phyloP scores from a whole-genome alignment of 1,139 yeast genomes.

The Zygoascus sp. region DNA sequence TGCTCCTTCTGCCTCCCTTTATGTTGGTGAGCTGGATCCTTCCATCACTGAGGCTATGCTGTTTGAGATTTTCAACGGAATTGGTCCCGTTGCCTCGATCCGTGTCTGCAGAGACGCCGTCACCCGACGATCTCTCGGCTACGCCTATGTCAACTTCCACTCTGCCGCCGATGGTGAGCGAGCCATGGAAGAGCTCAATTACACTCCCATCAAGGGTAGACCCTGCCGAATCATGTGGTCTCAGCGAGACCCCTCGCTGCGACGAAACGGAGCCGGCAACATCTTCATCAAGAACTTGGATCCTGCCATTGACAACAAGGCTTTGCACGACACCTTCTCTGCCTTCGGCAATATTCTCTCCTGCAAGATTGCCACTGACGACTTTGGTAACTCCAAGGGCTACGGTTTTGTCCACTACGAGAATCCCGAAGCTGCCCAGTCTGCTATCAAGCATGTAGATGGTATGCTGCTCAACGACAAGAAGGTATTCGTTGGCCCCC shows the following conservation, averaged over 20 bases:
- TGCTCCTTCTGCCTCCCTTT: slow-evolving; percentile 74
- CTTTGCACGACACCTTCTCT: slow-evolving; percentile 94
- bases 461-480: slow-evolving; percentile 98
- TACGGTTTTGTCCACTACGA: slow-evolving; percentile 98
- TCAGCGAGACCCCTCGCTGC: slow-evolving; percentile 95
- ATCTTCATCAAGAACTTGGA: slow-evolving; percentile 97
- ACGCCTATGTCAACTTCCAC: slow-evolving; percentile 97
- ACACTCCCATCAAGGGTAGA: slow-evolving; percentile 87
- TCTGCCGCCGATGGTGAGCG: slow-evolving; percentile 85
- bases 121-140: slow-evolving; percentile 94
- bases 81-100: slow-evolving; percentile 94
- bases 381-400: slow-evolving; percentile 86
- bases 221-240: slow-evolving; percentile 99
- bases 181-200: slow-evolving; percentile 95
- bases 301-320: slow-evolving; percentile 98
- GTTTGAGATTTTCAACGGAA: slow-evolving; percentile 89
- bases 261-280: slow-evolving; percentile 96
- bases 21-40: slow-evolving; percentile 96
- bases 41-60: slow-evolving; percentile 90
- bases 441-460: slow-evolving; percentile 95
- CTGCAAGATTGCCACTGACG: slow-evolving; percentile 96
- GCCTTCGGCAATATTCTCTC: slow-evolving; percentile 96
- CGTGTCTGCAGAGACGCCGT: slow-evolving; percentile 99
- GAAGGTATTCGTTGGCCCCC: slow-evolving; percentile 95
- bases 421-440: slow-evolving; percentile 85